Evolutionary conservation across 495 filamentous ascomycete genomes (phyloP), one percentile per base, ranked within the genome.

Genomic region (Penicillium goetzii): DNA sequence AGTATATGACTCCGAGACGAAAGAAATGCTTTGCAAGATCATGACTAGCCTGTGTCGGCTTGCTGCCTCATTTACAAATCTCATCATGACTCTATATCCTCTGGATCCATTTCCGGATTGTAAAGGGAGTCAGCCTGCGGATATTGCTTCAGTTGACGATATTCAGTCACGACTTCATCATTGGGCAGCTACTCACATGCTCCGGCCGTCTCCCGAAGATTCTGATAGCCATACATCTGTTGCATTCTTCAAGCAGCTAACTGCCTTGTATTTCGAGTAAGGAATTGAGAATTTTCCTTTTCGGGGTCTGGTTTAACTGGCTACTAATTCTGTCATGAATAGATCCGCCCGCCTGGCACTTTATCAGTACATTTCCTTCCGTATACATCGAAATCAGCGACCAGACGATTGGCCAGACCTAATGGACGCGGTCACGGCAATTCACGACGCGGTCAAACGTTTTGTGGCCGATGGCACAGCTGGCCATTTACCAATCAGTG

Each of bases 231-330:
- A 53, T 33, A 2, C 19, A 19, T 53, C 50, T 8, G 50, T 53
- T 21, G 50, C 50, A n/a, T 53, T 53, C 30, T 53, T 53, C 26
- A 53, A 53, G 28, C 50, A 53, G 50, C 50, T 53, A 28, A 53
- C 25, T 8, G 50, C 28, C n/a, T 33, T 53, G 50, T 53, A 53
- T n/a, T 53, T 32, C n/a, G 50, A 53, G 50, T 53, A 53, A n/a
- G 50, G 2, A 2, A 5, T 12, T 7, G 2, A 30, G 5, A 17
- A 32, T 2, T 52, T 10, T 26, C 14, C 7, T 19, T 43, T 43
- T 6, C 15, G n/a, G n/a, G 3, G 41, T 19, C 41, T 43, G n/a
- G 19, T 43, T 25, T 45, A 11, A 25, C 19, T 9, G 4, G 43
- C 7, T 47, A 14, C 10, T 47, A 23, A 47, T 10, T 11, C 9